Base-by-base conservation (phyloP, 495 filamentous ascomycete species). In the Penicillium fimorum region DNA sequence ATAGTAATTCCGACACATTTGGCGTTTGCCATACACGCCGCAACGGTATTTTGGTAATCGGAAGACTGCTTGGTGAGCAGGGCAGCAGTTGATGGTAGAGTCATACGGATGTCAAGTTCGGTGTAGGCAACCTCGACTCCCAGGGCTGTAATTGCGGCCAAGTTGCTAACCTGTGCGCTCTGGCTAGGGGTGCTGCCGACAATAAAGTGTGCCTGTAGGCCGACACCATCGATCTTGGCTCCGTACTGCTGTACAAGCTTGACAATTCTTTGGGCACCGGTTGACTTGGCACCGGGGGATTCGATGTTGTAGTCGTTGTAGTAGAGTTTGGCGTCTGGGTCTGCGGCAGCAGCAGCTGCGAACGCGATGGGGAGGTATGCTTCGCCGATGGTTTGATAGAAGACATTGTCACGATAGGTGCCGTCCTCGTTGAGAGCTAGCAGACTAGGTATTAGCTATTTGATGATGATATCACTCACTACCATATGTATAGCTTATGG, bases 261-360 rank as follows among this genome's bases (percentile, higher is more conserved):
- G 50, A 87, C 80, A 44, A 88, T 79, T 10, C 62, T 65, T 11
- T 70, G 68, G 4, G 74, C 76, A 5, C 63, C 79, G 0, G 71
- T 73, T 33, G 75, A 67, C 64, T 86, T 82, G 44, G 70, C 58
- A 5, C 79, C 74, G 6, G 75, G 70, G 5, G 64, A 73, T 65
- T 88, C 86, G 62, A 86, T 82, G 71, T 83, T 87, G 72, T 87
- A 89, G 58, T 79, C 73, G 71, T 89, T 90, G 74, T 87, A 86
- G 75, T 87, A 89, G 33, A 83, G 77, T 65, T 80, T 82, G 18
- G 69, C 71, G 46, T 59, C 58, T 5, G 73, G 73, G 59, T 82
- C 75, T 56, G 76, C 80, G 27, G 74, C 72, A 4, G 69, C 71
- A 27, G 82, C 84, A 1, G 78, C 63, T 6, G 60, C 71, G 30